These are phyloP conservation scores for Pichia manshurica DNA, from an alignment of 805 yeast genomes.

Conservation along the genomic window DNA sequence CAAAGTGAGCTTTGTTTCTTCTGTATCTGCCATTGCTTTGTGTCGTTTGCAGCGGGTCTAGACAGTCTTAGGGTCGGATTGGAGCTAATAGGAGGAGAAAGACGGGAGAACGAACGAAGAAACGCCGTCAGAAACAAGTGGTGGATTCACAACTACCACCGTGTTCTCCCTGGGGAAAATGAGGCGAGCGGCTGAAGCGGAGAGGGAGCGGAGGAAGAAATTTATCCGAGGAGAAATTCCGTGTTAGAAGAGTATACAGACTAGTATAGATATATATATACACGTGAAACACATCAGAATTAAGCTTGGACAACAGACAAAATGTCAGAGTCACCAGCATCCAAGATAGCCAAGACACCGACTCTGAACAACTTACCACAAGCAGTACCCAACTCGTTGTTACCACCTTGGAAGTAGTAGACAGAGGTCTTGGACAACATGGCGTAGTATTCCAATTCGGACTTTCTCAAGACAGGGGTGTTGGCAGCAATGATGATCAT, in stretches of 20 bases:
- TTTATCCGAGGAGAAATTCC: too few relatives aligned
- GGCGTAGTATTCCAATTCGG: constrained; percentile 99
- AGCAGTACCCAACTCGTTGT: constrained; percentile 99
- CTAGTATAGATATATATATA: too few relatives aligned
- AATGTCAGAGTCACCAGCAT: constrained; percentile 99
- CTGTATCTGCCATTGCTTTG: not conserved
- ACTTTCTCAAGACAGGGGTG: constrained; percentile 99
- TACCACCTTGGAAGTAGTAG: constrained; percentile 99
- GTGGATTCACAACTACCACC: too few relatives aligned
- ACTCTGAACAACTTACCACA: constrained; percentile 99
- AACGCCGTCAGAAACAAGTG: too few relatives aligned
- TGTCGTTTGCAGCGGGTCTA: not conserved
- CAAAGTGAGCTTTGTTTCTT: not conserved
- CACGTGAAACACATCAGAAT: not conserved
- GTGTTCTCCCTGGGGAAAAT: not conserved
- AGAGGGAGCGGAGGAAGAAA: too few relatives aligned
- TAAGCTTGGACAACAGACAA: constrained; percentile 51
- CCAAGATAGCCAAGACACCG: constrained; percentile 92
- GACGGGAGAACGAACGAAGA: too few relatives aligned
- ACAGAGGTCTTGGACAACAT: constrained; percentile 97
- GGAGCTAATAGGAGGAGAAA: not conserved
- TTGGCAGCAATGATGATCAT: constrained; percentile 96
- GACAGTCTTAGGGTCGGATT: not conserved
- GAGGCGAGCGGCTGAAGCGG: not conserved
- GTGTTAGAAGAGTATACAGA: too few relatives aligned